phyloP scores from a whole-genome alignment of 2,329 filamentous ascomycete species.

The Oidium heveae region DNA sequence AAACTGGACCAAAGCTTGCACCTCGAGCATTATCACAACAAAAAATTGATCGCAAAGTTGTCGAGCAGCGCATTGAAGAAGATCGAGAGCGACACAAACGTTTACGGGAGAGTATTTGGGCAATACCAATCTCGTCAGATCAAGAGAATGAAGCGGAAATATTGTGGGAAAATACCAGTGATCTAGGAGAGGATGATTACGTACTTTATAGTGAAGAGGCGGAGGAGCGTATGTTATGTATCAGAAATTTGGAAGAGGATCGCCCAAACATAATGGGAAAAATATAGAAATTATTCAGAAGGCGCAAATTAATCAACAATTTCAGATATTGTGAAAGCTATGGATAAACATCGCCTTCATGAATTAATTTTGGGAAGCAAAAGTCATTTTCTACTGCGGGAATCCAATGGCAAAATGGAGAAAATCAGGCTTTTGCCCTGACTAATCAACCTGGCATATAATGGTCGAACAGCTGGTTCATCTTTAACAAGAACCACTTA shows the following conservation, averaged over 20 bases:
- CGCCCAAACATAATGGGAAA: conserved; percentile 2
- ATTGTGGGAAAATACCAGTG: conserved; percentile 70
- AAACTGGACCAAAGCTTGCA: conserved; percentile 5
- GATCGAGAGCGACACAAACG: conserved; percentile 88
- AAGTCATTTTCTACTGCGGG: too few relatives aligned
- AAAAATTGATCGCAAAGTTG: conserved; percentile 57
- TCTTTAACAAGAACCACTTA: too few relatives aligned
- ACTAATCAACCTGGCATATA: too few relatives aligned
- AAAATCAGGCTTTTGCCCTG: too few relatives aligned
- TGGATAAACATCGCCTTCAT: too few relatives aligned
- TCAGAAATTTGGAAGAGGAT: conserved; percentile 11
- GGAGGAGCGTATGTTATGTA: conserved; percentile 8
- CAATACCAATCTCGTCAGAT: conserved; percentile 32
- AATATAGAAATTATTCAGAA: neutral
- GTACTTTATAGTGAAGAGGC: conserved; percentile 51
- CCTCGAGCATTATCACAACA: conserved; percentile 8
- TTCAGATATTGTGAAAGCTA: too few relatives aligned
- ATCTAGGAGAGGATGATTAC: conserved; percentile 70
- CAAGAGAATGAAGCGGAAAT: conserved; percentile 38
- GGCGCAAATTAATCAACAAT: too few relatives aligned
- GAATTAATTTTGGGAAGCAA: too few relatives aligned
- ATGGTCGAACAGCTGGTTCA: too few relatives aligned
- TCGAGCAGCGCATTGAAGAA: conserved; percentile 91
- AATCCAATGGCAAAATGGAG: too few relatives aligned
- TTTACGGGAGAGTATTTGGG: conserved; percentile 80